phyloP scores from a whole-genome alignment of 2,329 filamentous ascomycete genomes.

The Chaetomiaceae sp. region DNA sequence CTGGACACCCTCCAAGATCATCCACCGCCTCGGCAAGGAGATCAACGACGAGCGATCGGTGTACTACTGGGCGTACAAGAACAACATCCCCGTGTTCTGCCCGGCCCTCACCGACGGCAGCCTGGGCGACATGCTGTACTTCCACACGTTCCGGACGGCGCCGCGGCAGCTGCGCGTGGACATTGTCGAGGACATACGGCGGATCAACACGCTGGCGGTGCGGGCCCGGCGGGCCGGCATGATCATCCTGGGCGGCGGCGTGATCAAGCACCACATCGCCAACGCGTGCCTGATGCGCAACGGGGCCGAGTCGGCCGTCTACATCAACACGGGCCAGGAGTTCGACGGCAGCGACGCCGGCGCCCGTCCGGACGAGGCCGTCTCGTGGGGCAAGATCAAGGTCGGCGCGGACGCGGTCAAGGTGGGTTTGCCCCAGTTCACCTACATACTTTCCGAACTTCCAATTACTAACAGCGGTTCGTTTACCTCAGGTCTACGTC shows the following conservation, averaged over 20 bases:
- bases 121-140: slow-evolving; percentile 96
- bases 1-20: slow-evolving; percentile 94
- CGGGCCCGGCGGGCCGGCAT: slow-evolving; percentile 84
- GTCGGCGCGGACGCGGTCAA: slow-evolving; percentile 82
- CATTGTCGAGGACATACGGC: slow-evolving; percentile 88
- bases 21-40: slow-evolving; percentile 82
- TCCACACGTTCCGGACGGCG: slow-evolving; percentile 89
- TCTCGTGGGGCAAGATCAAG: slow-evolving; percentile 99
- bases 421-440: too few relatives aligned
- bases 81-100: slow-evolving; percentile 95
- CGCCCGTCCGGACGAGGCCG: slow-evolving; percentile 88
- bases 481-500: slow-evolving; percentile 50
- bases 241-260: slow-evolving; percentile 87
- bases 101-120: slow-evolving; percentile 93
- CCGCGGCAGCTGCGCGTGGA: slow-evolving; percentile 78
- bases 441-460: too few relatives aligned
- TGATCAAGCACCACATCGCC: slow-evolving; percentile 98
- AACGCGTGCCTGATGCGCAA: slow-evolving; percentile 98
- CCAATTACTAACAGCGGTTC: too few relatives aligned
- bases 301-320: slow-evolving; percentile 92
- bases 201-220: slow-evolving; percentile 87
- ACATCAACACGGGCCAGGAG: slow-evolving; percentile 95
- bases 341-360: slow-evolving; percentile 97
- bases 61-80: slow-evolving; percentile 97
- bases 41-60: slow-evolving; percentile 90